phyloP scores from a whole-genome alignment of 2,329 filamentous ascomycete species.

The Amylocarpus encephaloides region DNA sequence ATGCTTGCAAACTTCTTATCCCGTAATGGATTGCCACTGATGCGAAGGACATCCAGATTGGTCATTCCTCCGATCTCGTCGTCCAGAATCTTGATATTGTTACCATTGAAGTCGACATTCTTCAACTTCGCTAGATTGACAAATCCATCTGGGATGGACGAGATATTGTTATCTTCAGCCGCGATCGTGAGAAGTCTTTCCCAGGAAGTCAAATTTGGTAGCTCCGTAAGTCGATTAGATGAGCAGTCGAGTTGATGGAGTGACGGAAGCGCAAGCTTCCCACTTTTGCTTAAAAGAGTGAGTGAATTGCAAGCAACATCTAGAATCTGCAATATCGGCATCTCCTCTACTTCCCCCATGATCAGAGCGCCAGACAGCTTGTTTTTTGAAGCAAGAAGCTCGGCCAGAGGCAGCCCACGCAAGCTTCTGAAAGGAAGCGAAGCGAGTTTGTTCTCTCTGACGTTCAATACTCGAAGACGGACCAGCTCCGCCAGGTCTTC shows the following conservation, averaged over 20 bases:
- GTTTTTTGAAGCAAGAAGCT: conserved; percentile 73
- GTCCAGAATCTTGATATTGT: conserved; percentile 72
- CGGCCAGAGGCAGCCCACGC: conserved; percentile 60
- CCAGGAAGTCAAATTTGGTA: conserved; percentile 75
- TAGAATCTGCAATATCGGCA: conserved; percentile 64
- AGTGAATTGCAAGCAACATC: conserved; percentile 76
- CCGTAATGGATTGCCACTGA: conserved; percentile 84
- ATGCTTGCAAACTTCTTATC: conserved; percentile 83
- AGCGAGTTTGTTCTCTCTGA: conserved; percentile 72
- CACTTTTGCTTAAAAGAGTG: conserved; percentile 27
- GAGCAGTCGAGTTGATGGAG: conserved; percentile 71
- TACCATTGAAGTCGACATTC: conserved; percentile 77
- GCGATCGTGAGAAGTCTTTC: conserved; percentile 64
- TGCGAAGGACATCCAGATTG: conserved; percentile 62
- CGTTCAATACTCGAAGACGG: conserved; percentile 67
- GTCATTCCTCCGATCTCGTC: conserved; percentile 76
- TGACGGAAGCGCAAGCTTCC: conserved; percentile 48
- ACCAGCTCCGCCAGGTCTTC: conserved; percentile 58
- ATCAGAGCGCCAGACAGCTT: conserved; percentile 69
- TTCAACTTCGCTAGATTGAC: conserved; percentile 59
- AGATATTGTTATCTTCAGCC: conserved; percentile 76
- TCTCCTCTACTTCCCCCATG: conserved; percentile 47
- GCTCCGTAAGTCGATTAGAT: conserved; percentile 66
- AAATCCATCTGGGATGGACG: conserved; percentile 71
- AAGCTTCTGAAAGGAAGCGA: conserved; percentile 65